Conservation (phyloP, 2,329 filamentous ascomycete genomes). For the Dactylellina parvicollis region DNA sequence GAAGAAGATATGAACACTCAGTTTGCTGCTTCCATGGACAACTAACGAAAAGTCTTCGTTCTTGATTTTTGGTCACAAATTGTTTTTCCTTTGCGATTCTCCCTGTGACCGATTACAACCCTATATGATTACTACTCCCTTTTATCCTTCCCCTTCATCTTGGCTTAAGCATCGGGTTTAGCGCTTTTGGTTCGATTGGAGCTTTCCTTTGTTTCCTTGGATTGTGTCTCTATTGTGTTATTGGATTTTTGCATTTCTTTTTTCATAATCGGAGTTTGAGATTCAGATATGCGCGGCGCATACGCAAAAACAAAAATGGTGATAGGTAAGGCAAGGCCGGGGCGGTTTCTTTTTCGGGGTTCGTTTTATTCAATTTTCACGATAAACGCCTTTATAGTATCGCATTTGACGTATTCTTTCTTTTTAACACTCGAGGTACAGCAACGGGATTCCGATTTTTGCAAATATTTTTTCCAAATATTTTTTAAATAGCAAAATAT, state of each 20-base stretch:
- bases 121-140: constrained; percentile 1
- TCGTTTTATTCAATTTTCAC: neutral
- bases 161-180: constrained; percentile 47
- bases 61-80: neutral
- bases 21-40: constrained; percentile 40
- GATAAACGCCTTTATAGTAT: neutral
- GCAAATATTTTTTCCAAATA: too few relatives aligned
- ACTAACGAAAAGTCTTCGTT: neutral
- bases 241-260: constrained; percentile 52
- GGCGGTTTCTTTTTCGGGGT: constrained; percentile 41
- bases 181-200: constrained; percentile 44
- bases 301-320: constrained; percentile 40
- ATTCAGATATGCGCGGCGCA: constrained; percentile 54
- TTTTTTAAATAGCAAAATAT: constrained; percentile 19
- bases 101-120: constrained; percentile 3
- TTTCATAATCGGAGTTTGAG: constrained; percentile 54
- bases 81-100: neutral
- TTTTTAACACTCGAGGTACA: constrained; percentile 29
- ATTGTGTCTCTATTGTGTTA: constrained; percentile 53
- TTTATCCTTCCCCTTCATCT: constrained; percentile 19
- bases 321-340: constrained; percentile 51
- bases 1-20: constrained; percentile 57
- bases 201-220: constrained; percentile 53
- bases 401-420: constrained; percentile 16
- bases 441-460: constrained; percentile 7